These are phyloP conservation scores for Peltaster fructicola DNA, from an alignment of 2,329 filamentous ascomycete species.

Conservation along the genomic window DNA sequence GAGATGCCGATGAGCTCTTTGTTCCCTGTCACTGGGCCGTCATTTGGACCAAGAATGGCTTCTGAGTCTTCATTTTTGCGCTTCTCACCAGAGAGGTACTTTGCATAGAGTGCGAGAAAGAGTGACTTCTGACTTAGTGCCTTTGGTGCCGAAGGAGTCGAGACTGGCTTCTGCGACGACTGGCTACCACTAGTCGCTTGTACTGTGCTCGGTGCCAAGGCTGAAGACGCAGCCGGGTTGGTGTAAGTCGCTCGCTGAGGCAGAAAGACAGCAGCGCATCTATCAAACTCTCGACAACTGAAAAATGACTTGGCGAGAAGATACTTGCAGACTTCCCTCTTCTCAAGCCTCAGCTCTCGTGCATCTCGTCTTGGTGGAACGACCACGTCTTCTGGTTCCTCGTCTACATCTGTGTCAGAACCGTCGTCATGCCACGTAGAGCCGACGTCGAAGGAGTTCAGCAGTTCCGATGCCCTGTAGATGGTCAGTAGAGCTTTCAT, in stretches of 20 bases:
- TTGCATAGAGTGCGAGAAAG: conserved; percentile 83
- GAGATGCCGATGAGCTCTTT: conserved; percentile 66
- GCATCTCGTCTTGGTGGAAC: conserved; percentile 34
- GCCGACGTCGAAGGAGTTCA: conserved; percentile 54
- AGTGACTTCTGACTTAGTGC: conserved; percentile 73
- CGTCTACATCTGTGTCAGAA: conserved; percentile 33
- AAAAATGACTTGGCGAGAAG: conserved; percentile 87
- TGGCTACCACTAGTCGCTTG: conserved; percentile 41
- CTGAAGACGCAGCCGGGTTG: conserved; percentile 14
- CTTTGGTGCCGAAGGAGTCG: conserved; percentile 8
- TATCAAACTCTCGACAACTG: conserved; percentile 86
- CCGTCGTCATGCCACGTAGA: conserved; percentile 19
- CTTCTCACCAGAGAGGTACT: conserved; percentile 86
- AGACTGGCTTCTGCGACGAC: conserved; percentile 1
- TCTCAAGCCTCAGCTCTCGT: conserved; percentile 57
- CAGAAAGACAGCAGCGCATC: conserved; percentile 68
- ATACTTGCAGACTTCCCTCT: conserved; percentile 64
- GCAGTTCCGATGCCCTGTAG: conserved; percentile 76
- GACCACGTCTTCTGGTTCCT: conserved; percentile 11
- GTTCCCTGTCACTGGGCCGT: conserved; percentile 69
- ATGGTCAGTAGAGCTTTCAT: conserved; percentile 5
- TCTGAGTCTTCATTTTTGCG: conserved; percentile 91
- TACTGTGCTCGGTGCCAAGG: conserved; percentile 29
- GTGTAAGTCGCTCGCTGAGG: conserved; percentile 43
- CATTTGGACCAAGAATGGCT: conserved; percentile 88